Percentiles rank a stretch among this genome's conserved stretches.
phyloP scores from a whole-genome alignment of 2,329 filamentous ascomycete genomes.

The Penicillium hordei region DNA sequence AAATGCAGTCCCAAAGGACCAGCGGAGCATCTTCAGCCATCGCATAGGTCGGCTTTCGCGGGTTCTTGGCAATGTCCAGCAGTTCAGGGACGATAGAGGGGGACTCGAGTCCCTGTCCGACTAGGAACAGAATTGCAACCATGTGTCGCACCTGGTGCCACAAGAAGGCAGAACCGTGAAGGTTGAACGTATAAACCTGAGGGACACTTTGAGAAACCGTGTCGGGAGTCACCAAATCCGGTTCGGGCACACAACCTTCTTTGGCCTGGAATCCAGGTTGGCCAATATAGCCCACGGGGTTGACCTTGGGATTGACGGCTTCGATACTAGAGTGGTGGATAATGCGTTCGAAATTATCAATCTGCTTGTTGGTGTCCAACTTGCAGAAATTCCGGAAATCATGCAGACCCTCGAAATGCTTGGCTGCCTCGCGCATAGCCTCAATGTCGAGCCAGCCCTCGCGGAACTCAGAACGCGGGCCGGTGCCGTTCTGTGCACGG shows the following conservation, averaged over 20 bases:
- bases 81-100: slow-evolving; percentile 71
- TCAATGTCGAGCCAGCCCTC: slow-evolving; percentile 84
- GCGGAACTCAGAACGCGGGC: slow-evolving; percentile 40
- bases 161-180: slow-evolving; percentile 88
- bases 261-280: slow-evolving; percentile 47
- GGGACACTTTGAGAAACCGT: slow-evolving; percentile 39
- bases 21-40: slow-evolving; percentile 89
- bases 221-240: slow-evolving; percentile 17
- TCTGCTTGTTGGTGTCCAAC: slow-evolving; percentile 84
- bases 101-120: slow-evolving; percentile 82
- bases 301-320: slow-evolving; percentile 57
- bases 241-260: slow-evolving; percentile 17
- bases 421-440: slow-evolving; percentile 80
- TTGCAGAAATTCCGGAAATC: slow-evolving; percentile 99
- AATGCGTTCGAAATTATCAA: slow-evolving; percentile 74
- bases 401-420: slow-evolving; percentile 75
- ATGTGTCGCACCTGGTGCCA: slow-evolving; percentile 99
- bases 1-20: slow-evolving; percentile 94
- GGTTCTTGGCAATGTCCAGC: slow-evolving; percentile 69
- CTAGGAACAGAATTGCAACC: slow-evolving; percentile 85
- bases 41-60: slow-evolving; percentile 78
- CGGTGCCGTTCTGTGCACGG: slow-evolving; percentile 24
- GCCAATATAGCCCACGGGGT: slow-evolving; percentile 58
- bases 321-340: slow-evolving; percentile 81
- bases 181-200: slow-evolving; percentile 82